Percentiles rank a stretch among this genome's conserved stretches.
Evolutionary conservation across 768 basidiomycete species (phyloP).

Genomic region (Auriscalpium orientale): DNA sequence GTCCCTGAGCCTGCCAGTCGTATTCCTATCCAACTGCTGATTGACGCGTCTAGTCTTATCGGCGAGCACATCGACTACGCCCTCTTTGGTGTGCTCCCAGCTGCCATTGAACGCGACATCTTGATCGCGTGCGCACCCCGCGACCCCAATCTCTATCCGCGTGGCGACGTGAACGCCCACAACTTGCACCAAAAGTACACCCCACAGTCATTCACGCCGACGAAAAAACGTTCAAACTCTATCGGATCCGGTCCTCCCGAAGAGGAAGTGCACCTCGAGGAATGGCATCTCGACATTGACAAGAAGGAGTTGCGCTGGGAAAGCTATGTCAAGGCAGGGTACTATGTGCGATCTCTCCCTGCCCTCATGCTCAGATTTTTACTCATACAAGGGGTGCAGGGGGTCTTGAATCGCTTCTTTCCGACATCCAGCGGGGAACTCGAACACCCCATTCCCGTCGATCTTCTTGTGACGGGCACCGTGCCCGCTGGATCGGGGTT

Average conservation of each 20-base stretch:
- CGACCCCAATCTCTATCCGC: conserved; percentile 24
- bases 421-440: conserved; percentile 9
- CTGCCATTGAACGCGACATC: conserved; percentile 81
- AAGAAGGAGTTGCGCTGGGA: conserved; percentile 71
- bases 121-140: conserved; percentile 64
- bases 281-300: conserved; percentile 74
- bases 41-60: conserved; percentile 23
- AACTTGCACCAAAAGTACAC: conserved; percentile 57
- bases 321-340: conserved; percentile 83
- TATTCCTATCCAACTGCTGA: not conserved
- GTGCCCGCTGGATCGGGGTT: conserved; percentile 85
- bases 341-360: conserved; percentile 48
- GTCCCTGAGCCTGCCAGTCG: conserved; percentile 21
- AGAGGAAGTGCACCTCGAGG: conserved; percentile 34
- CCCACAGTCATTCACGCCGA: conserved; percentile 52
- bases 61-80: conserved; percentile 85
- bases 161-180: conserved; percentile 54
- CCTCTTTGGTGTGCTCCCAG: conserved; percentile 76
- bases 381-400: conserved; percentile 29
- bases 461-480: conserved; percentile 71
- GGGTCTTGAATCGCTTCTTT: conserved; percentile 62
- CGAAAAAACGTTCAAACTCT: conserved; percentile 20
- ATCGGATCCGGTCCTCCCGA: conserved; percentile 20
- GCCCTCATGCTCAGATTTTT: not conserved
- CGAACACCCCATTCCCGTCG: conserved; percentile 45